Evolutionary conservation across 2,329 filamentous ascomycete species (phyloP), one percentile per base, ranked within the genome.

Genomic region (Xylariaceae sp.): DNA sequence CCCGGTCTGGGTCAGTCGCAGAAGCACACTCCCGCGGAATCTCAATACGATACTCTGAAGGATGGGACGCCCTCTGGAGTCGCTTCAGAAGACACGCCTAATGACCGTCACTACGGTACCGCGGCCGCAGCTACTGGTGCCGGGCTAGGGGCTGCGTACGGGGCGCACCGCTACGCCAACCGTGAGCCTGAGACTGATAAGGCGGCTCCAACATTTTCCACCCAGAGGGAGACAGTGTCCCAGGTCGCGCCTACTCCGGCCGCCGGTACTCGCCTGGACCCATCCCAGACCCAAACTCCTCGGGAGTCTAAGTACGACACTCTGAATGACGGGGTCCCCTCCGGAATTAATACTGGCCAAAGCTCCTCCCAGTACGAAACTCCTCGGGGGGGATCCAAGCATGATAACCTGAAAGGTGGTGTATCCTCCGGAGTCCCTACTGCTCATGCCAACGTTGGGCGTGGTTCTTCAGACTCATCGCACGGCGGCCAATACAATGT

Each of bases 401-500:
- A 36, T 36, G 33, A 36, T 14, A 13, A 16, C 5, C 7, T 28
- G 22, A 28, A 28, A 28, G 22, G 7, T 28, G 22, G 22, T 28
- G 7, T 28, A 7, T 7, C 4, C 22, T 7, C 4, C 7, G 16
- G 16, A 5, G 34, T 38, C 3, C 34, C 34, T 13, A 38, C 16
- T 16, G 16, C 5, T 5, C 39, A 18, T 13, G 36, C 22, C 22
- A 38, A 33, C 13, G 14, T 34, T 6, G 42, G 17, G 2, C 43
- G 51, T 12, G 36, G 14, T 1, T 55, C 53, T 2, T 17, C 53
- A 17, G 53, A 49, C 17, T 55, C 53, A 12, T 52, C 53, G 12
- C 38, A 48, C 40, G 46, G 50, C 12, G 54, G 50, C 10, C 45
- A 59, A 19, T 63, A 66, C 46, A 58, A 61, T 17, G 40, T 58